These are phyloP conservation scores for Rutstroemia sp. DNA, from an alignment of 2,329 filamentous ascomycete genomes.

Conservation along the genomic window DNA sequence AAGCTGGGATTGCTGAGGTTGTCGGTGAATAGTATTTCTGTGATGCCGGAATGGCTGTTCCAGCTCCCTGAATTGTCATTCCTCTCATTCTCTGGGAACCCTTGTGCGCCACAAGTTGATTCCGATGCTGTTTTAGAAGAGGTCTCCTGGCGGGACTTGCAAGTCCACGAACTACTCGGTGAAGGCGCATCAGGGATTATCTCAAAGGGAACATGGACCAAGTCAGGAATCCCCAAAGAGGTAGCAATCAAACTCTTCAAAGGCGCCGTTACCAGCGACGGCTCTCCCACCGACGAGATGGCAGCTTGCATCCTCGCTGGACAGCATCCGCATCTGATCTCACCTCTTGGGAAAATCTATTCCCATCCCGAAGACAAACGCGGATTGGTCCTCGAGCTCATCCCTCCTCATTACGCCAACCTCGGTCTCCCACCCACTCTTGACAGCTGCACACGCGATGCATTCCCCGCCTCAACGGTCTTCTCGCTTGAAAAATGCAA, in stretches of 20 bases:
- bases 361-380: slow-evolving; percentile 32
- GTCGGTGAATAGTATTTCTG: slow-evolving; percentile 34
- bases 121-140: slow-evolving; percentile 29
- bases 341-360: slow-evolving; percentile 37
- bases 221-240: slow-evolving; percentile 25
- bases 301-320: slow-evolving; percentile 39
- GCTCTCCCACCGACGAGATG: slow-evolving; percentile 43
- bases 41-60: slow-evolving; percentile 38
- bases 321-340: slow-evolving; percentile 39
- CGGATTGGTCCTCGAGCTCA: slow-evolving; percentile 41
- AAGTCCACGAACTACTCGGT: slow-evolving; percentile 35
- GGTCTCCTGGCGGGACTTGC: slow-evolving; percentile 36
- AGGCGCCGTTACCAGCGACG: slow-evolving; percentile 40
- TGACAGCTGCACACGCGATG: slow-evolving; percentile 39
- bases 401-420: slow-evolving; percentile 36
- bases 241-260: slow-evolving; percentile 44
- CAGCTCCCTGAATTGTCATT: slow-evolving; percentile 39
- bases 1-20: slow-evolving; percentile 39
- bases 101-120: slow-evolving; percentile 30
- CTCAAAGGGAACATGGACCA: slow-evolving; percentile 34
- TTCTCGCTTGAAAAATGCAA: slow-evolving; percentile 29
- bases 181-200: slow-evolving; percentile 42
- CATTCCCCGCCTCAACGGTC: slow-evolving; percentile 29
- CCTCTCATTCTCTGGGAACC: slow-evolving; percentile 41
- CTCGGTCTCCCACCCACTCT: slow-evolving; percentile 39